phyloP scores from a whole-genome alignment of 148 eudicot species.

The Heliamphora exappendiculata region DNA sequence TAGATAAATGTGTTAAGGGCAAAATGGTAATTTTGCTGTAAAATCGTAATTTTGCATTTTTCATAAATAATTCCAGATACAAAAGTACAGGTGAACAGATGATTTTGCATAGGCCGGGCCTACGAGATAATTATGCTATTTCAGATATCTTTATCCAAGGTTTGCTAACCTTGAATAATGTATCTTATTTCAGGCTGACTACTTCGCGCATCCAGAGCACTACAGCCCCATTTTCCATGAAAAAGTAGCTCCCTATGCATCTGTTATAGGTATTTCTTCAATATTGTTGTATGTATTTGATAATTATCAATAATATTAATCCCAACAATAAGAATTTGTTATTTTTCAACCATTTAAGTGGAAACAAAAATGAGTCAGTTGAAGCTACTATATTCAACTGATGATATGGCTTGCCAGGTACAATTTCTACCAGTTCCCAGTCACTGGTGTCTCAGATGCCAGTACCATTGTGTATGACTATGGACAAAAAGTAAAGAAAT shows the following conservation, averaged over 20 bases:
- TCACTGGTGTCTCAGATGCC: neutral
- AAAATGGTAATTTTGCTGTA: too few relatives aligned
- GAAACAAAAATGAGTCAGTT: neutral
- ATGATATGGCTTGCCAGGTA: neutral
- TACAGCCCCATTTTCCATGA: slow-evolving; percentile 79
- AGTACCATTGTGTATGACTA: neutral
- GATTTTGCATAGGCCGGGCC: too few relatives aligned
- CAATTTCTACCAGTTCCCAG: neutral
- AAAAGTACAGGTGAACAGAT: too few relatives aligned
- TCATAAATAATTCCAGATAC: too few relatives aligned
- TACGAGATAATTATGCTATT: neutral
- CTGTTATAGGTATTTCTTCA: slow-evolving; percentile 73
- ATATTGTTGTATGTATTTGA: neutral
- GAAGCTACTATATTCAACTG: neutral
- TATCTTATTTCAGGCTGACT: slow-evolving; percentile 62
- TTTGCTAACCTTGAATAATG: slow-evolving; percentile 1
- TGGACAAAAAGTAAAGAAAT: neutral
- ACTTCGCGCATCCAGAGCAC: slow-evolving; percentile 97
- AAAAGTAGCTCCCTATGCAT: slow-evolving; percentile 87
- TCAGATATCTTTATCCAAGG: neutral
- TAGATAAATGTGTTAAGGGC: too few relatives aligned
- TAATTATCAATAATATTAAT: neutral
- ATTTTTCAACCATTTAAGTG: neutral
- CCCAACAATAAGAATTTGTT: neutral
- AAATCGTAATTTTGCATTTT: too few relatives aligned